Conservation (phyloP, 2,329 filamentous ascomycete genomes). For the Sporothrix sp. region DNA sequence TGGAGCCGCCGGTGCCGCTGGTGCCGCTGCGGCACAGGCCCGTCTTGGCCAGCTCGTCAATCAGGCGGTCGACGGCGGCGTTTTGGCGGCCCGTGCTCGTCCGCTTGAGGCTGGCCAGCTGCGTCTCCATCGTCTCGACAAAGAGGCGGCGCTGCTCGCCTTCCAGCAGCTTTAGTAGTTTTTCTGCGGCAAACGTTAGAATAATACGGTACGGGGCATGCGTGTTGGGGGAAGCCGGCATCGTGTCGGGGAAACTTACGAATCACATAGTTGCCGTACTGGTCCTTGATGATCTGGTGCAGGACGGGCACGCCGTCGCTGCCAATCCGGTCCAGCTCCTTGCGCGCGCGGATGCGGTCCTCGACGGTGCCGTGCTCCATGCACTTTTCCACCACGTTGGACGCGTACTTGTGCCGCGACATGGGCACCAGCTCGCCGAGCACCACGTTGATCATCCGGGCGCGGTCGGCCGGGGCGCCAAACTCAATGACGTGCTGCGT, state of each 20-base stretch:
- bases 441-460: conserved; percentile 63
- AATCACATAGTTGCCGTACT: conserved; percentile 92
- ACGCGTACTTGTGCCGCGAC: conserved; percentile 93
- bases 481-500: conserved; percentile 82
- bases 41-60: conserved; percentile 26
- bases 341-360: conserved; percentile 61
- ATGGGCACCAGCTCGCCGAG: conserved; percentile 60
- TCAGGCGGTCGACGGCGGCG: conserved; percentile 49
- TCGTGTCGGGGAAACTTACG: conserved; percentile 65
- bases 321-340: conserved; percentile 48
- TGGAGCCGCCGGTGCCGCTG: conserved; percentile 15
- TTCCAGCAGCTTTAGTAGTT: conserved; percentile 57
- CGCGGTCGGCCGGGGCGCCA: conserved; percentile 62
- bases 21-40: too few species aligned
- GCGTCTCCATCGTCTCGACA: conserved; percentile 52
- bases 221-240: too few species aligned
- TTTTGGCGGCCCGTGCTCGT: conserved; percentile 58
- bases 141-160: conserved; percentile 50
- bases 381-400: conserved; percentile 94
- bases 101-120: conserved; percentile 53
- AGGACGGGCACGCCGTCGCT: conserved; percentile 61
- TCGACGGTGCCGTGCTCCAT: conserved; percentile 60
- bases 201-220: too few species aligned
- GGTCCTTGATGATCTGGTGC: conserved; percentile 72
- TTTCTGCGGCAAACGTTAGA: conserved; percentile 48